Evolutionary conservation across 1,284 basidiomycete species (phyloP), one percentile per base, ranked within the genome.

Genomic region (Apiotrichum mycotoxinovorans): DNA sequence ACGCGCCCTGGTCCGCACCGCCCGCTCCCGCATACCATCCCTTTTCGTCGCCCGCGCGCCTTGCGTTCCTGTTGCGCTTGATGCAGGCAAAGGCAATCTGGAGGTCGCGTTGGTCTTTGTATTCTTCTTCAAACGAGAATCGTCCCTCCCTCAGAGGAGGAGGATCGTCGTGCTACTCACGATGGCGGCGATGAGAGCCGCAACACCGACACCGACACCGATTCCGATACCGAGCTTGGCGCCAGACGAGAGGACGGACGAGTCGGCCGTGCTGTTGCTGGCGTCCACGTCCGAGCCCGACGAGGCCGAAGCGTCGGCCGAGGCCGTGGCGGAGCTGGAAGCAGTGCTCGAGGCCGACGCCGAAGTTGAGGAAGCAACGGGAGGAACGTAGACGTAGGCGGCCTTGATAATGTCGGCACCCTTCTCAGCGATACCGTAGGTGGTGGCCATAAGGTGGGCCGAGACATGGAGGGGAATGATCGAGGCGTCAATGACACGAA

Each of bases 391-490:
- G 52, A 33, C 22, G 57, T 54, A 22, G 10, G 34, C 37, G 40
- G 46, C 49, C 69, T 82, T 81, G 70, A 88, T 84, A 54, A 88
- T 78, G 45, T 81, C 80, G 7, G 85, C 81, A 0, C 82, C 86
- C 70, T 83, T 83, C 74, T 89, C 86, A 5, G 85, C 86, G 46
- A 88, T 77, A 27, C 85, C 88, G 68, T 87, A 91, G 2, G 83
- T 81, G 4, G 84, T 61, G 9, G 70, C 72, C 76, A 78, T 78
- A 44, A 73, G 61, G 59, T 79, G 77, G 5, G 76, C 73, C 8
- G 76, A 74, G 34, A 79, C 58, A 11, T 78, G 70, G 14, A 80
- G 63, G 1, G 80, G 80, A 47, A 79, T 71, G 65, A 81, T 74
- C 10, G 76, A 78, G 26, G 78, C 65, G 68, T 81, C 80, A 37